Conservation (phyloP, 805 yeast genomes). For the Pichia nakasei region DNA sequence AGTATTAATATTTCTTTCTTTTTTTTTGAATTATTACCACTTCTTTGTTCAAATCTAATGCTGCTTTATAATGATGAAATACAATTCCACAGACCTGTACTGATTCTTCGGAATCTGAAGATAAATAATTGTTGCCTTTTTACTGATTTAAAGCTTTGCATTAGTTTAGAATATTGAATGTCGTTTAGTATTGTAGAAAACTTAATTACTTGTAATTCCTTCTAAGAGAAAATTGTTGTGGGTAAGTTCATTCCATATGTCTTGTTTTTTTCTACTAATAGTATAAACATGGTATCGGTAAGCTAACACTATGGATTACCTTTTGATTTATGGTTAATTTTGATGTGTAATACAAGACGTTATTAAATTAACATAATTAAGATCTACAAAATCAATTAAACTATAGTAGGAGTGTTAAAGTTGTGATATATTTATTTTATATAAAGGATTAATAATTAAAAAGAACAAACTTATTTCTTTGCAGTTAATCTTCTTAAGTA, state of each 20-base stretch:
- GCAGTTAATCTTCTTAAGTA: slow-evolving; percentile 99
- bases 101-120: slow-evolving; percentile 29
- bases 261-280: too few relatives aligned
- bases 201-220: too few relatives aligned
- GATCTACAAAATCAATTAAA: too few relatives aligned
- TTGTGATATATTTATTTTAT: neutral
- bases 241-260: too few relatives aligned
- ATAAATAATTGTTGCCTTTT: slow-evolving; percentile 23
- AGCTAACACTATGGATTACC: too few relatives aligned
- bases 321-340: too few relatives aligned
- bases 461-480: slow-evolving; percentile 66
- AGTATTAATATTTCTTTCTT: too few relatives aligned
- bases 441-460: slow-evolving; percentile 1
- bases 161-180: neutral
- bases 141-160: slow-evolving; percentile 5
- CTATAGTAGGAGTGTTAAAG: neutral
- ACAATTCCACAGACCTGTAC: slow-evolving; percentile 54
- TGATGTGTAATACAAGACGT: too few relatives aligned
- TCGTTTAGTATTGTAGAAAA: too few relatives aligned
- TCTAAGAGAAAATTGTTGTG: too few relatives aligned
- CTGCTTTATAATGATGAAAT: slow-evolving; percentile 30
- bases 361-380: too few relatives aligned
- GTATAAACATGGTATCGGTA: too few relatives aligned
- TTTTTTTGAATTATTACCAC: neutral
- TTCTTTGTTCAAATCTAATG: neutral